Evolutionary conservation across 148 eudicot species (phyloP), one percentile per base, ranked within the genome.

Genomic region (Rhododendron molle): DNA sequence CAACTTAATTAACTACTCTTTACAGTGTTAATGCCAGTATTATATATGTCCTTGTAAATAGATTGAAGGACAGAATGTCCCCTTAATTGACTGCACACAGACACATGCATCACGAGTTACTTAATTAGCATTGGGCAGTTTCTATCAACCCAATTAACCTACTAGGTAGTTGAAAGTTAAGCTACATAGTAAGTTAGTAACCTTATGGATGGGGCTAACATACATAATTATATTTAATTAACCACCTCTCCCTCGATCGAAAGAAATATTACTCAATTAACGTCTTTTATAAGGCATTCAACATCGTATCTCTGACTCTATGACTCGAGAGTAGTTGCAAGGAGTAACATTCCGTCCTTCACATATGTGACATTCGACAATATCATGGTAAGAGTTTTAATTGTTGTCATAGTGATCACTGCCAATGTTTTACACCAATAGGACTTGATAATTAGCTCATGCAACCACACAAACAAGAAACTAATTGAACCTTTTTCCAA

Each of bases 11-110:
- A 84, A 72, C 50, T 85, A 81, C 46, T 30, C 34, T 67, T 69
- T 26, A 11, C 44, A 60, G 14, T 82, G 38, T 30, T 26, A 71
- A 23, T 76, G 30, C 34, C 7, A 52, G 8, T 20, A 78, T 85
- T 16, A 69, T 56, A 87, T 77, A 30, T 30, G 69, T 40, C 54
- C 21, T 44, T 87, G 92, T 87, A 86, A 78, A 81, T 90, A 49
- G 10, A 81, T 88, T 26, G 14, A 87, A 87, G 84, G 92, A 94
- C 94, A 90, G 85, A 81, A 86, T 93, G 97, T 94, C 88, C 91
- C 97, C 97, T 92, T 86, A 58, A 88, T 90, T 89, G 93, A 71
- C 85, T 91, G 92, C 91, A 93, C 54, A 69, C 54, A 71, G 86
- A 87, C 86, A 84, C 90, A 87, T 87, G 81, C 91, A 87, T 91